Base-by-base conservation (phyloP, 345 rosid species). In the Acer campestre region DNA sequence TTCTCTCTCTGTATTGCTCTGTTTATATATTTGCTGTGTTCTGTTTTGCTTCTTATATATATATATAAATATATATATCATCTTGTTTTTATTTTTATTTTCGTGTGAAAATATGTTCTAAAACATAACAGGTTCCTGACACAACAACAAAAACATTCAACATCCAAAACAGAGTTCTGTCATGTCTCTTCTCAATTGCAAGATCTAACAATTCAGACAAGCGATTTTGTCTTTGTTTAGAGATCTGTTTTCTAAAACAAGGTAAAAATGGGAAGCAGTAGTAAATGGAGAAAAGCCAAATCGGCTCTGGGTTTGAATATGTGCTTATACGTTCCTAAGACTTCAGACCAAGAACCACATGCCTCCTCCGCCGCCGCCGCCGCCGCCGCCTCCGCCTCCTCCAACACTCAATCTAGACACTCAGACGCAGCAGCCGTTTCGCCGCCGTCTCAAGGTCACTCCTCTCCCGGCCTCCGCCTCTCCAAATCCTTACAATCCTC, bases 241-340 rank as follows among this genome's bases (percentile, higher is more conserved):
- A 31, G 58, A 67, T 65, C 74, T 78, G 38, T 22, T 23, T 2
- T 14, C 14, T 22, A 16, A 3, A 11, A 48, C 16, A 12, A 46
- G 10, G 49, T 1, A 10, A 10, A 10, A 64, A 89, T 91, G 98
- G 91, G 85, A 35, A 35, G 38, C 38, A 5, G 0, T 51, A 90
- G 94, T 81, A 93, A 89, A 82, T 95, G 98, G 98, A 84, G 90
- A 71, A 95, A 91, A 75, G 95, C 87, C 7, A 94, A 91, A 85
- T 12, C 85, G 23, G 93, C 95, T 76, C 88, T 95, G 67, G 93
- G 98, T 44, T 68, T 88, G 63, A 91, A 93, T 71, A 68, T 84
- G 81, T 93, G 98, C 70, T 88, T 95, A 8, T 86, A 89, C 71
- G 93, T 84, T 65, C 98, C 98, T 35, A 80, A 80, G 68, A 79